A percentile compares a stretch with the other conserved stretches of the same genome.
Evolutionary conservation across 257 asterid genomes (phyloP).

Genomic region (Anisodus acutangulus): DNA sequence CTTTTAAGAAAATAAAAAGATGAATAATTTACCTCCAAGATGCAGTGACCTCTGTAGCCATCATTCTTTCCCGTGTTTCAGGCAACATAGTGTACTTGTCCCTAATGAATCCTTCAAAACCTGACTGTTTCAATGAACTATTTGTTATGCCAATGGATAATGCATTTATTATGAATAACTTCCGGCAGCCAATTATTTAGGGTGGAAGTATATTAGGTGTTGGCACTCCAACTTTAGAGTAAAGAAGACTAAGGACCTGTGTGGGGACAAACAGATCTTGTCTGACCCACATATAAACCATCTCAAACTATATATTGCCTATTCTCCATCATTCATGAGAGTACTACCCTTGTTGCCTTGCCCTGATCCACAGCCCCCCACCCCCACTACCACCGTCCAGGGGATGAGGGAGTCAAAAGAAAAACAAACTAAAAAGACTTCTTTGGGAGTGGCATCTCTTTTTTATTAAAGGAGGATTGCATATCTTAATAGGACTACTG

Average conservation of each 20-base stretch:
- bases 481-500: not conserved
- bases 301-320: not conserved
- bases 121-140: slow-evolving; percentile 63
- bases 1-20: not conserved
- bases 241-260: not conserved
- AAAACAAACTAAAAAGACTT: slow-evolving; percentile 6
- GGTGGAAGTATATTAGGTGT: not conserved
- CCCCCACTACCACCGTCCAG: not conserved
- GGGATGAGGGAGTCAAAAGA: not conserved
- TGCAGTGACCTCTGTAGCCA: slow-evolving; percentile 94
- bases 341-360: slow-evolving; percentile 4
- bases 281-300: slow-evolving; percentile 4
- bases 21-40: slow-evolving; percentile 69
- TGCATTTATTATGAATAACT: not conserved
- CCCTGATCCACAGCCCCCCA: slow-evolving; percentile 12
- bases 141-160: not conserved
- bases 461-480: not conserved
- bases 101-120: slow-evolving; percentile 92
- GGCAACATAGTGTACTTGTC: slow-evolving; percentile 89
- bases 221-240: not conserved
- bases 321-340: not conserved
- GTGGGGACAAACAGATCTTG: not conserved
- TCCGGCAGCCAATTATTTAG: not conserved
- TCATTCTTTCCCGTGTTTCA: slow-evolving; percentile 87
- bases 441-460: not conserved